phyloP scores from a whole-genome alignment of 192 early-diverging fungal genomes.

The Spizellomyces sp. region DNA sequence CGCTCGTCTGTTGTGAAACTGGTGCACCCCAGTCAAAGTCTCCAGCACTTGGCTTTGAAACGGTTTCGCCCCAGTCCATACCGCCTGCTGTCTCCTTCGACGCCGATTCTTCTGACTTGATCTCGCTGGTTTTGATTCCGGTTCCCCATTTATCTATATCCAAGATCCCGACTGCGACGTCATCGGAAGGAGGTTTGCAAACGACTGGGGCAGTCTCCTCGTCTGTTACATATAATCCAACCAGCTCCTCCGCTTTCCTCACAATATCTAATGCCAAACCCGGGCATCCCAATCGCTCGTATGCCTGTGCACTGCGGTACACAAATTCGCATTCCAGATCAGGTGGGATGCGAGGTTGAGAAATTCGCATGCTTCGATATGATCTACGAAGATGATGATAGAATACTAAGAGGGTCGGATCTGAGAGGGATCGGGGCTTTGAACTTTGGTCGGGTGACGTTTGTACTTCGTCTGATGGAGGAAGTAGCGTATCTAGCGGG shows the following conservation, averaged over 20 bases:
- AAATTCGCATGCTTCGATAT: slow-evolving; percentile 53
- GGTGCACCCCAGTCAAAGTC: slow-evolving; percentile 35
- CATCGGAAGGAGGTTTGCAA: slow-evolving; percentile 23
- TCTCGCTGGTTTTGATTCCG: slow-evolving; percentile 1
- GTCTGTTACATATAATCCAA: slow-evolving; percentile 38
- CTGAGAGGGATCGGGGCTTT: slow-evolving; percentile 31
- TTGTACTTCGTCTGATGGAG: too few species aligned
- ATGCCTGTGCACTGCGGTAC: slow-evolving; percentile 61
- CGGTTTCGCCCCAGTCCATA: slow-evolving; percentile 46
- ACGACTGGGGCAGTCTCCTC: slow-evolving; percentile 24
- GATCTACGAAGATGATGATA: slow-evolving; percentile 65
- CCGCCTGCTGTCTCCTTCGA: not conserved
- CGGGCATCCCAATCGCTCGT: slow-evolving; percentile 80
- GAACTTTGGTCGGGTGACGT: slow-evolving; percentile 3
- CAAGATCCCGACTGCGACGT: slow-evolving; percentile 12
- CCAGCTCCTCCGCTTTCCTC: slow-evolving; percentile 41
- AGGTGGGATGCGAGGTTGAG: slow-evolving; percentile 48
- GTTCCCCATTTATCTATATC: slow-evolving; percentile 13
- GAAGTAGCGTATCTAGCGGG: too few species aligned
- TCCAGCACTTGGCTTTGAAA: slow-evolving; percentile 1
- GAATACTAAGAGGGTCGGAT: slow-evolving; percentile 73
- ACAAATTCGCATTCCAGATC: slow-evolving; percentile 64
- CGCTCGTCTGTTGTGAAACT: not conserved
- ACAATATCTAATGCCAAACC: slow-evolving; percentile 75
- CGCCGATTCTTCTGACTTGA: not conserved